Evolutionary conservation across 1,284 basidiomycete genomes (phyloP), one percentile per base, ranked within the genome.

Genomic region (Cystobasidiaceae sp.): DNA sequence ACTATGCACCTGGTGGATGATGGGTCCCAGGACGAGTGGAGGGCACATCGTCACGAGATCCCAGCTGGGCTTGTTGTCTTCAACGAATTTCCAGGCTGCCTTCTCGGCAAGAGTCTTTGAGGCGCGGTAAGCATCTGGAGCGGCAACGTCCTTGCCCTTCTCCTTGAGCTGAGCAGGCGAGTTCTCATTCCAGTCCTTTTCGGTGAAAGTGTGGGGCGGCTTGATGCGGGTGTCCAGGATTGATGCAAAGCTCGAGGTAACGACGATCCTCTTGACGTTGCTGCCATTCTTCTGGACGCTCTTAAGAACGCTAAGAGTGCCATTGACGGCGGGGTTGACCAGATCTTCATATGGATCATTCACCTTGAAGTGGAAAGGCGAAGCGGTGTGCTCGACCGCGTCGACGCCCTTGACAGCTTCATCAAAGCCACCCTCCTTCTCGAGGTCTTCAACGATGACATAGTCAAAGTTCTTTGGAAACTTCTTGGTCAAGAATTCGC

Each of bases 271-370:
- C 69, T 78, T 77, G 69, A 81, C 75, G 13, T 68, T 69, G 33
- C 71, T 28, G 48, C 50, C 60, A 65, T 62, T 70, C 33, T 71
- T 74, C 28, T 71, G 66, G 13, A 76, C 75, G 44, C 73, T 70
- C 27, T 76, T 71, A 15, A 82, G 71, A 15, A 81, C 71, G 57
- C 74, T 75, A 19, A 71, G 70, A 0, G 80, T 81, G 1, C 80
- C 80, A 45, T 78, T 67, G 21, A 81, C 76, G 15, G 80, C 80
- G 2, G 80, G 79, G 57, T 78, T 74, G 58, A 79, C 74, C 54
- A 79, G 73, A 34, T 55, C 60, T 33, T 54, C 27, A 39, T 63
- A 63, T 25, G 28, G 21, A 3, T 23, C 48, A n/a, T 28, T 41
- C 39, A 55, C 34, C 23, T 62, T 62, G 27, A 49, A 49, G 48